Evolutionary conservation across 2,329 filamentous ascomycete species (phyloP).

Genomic region (Thelonectria olida): DNA sequence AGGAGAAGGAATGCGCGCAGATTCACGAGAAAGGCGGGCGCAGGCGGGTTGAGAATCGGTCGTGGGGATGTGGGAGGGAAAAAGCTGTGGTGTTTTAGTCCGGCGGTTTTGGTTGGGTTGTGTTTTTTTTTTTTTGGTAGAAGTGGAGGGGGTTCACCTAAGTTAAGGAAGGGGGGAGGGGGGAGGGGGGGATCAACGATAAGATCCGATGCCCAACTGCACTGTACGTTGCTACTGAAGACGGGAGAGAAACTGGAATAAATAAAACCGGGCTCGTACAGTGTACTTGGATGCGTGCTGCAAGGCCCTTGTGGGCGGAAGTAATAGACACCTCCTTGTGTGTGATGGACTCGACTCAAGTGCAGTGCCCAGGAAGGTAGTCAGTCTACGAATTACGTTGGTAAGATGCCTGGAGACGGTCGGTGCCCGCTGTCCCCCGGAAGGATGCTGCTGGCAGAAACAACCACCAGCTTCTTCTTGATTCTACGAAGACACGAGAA

Average conservation of each 20-base stretch:
- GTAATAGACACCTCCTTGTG: too few relatives aligned
- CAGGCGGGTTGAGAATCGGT: conserved; percentile 14
- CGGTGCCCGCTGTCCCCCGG: neutral
- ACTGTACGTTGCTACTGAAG: neutral
- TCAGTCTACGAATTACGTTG: neutral
- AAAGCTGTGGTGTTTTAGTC: conserved; percentile 13
- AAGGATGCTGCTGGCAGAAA: neutral
- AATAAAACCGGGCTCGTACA: neutral
- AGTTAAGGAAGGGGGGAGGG: conserved; percentile 4
- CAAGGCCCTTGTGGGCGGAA: neutral
- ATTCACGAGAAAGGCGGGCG: conserved; percentile 34
- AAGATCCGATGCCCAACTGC: neutral
- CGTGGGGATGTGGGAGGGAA: conserved; percentile 23
- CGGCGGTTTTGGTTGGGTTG: conserved; percentile 16
- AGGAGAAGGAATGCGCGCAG: conserved; percentile 20
- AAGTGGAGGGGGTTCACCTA: conserved; percentile 9
- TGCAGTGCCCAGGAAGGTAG: too few relatives aligned
- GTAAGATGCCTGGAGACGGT: neutral
- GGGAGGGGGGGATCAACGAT: neutral
- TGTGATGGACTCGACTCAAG: too few relatives aligned
- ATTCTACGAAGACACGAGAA: neutral
- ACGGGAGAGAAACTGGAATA: neutral
- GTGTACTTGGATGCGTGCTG: neutral
- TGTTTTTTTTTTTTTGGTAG: conserved; percentile 22
- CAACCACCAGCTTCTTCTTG: conserved; percentile 20